phyloP scores from a whole-genome alignment of 192 early-diverging fungal genomes.

The Phycomyces blakesleeanus region DNA sequence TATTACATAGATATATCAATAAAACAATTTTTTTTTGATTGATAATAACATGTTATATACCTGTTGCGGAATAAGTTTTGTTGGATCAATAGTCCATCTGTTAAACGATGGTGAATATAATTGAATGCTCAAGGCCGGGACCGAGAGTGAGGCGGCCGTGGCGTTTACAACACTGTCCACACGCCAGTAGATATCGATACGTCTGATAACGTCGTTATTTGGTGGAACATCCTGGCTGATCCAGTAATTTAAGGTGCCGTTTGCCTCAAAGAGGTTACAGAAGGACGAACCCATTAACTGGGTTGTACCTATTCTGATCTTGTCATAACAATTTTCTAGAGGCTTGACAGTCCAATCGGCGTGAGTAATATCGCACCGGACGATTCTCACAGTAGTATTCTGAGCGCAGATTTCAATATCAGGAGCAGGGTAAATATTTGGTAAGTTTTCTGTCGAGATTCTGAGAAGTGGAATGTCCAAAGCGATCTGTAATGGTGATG shows the following conservation, averaged over 20 bases:
- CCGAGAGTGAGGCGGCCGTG: background rate
- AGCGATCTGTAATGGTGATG: constrained; percentile 3
- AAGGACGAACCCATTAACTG: background rate
- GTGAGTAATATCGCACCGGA: background rate
- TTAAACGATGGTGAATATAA: constrained; percentile 14
- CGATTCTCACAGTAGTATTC: constrained; percentile 5
- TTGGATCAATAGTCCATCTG: constrained; percentile 8
- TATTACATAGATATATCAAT: background rate
- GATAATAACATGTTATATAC: background rate
- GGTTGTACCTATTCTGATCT: background rate
- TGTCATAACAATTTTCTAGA: background rate
- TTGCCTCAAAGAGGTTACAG: constrained; percentile 19
- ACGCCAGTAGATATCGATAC: constrained; percentile 27
- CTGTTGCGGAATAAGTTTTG: background rate
- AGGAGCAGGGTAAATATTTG: background rate
- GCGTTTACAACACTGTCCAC: constrained; percentile 9
- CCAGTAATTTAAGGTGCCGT: constrained; percentile 7
- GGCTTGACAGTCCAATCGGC: background rate
- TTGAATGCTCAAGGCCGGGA: constrained; percentile 12
- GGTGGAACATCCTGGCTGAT: background rate
- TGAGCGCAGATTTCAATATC: constrained; percentile 25
- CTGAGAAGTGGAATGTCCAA: constrained; percentile 15
- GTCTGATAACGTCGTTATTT: background rate
- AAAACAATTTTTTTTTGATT: background rate
- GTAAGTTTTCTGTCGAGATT: constrained; percentile 10